Base-by-base conservation (phyloP, 768 basidiomycete genomes). In the Tricholoma sp. region DNA sequence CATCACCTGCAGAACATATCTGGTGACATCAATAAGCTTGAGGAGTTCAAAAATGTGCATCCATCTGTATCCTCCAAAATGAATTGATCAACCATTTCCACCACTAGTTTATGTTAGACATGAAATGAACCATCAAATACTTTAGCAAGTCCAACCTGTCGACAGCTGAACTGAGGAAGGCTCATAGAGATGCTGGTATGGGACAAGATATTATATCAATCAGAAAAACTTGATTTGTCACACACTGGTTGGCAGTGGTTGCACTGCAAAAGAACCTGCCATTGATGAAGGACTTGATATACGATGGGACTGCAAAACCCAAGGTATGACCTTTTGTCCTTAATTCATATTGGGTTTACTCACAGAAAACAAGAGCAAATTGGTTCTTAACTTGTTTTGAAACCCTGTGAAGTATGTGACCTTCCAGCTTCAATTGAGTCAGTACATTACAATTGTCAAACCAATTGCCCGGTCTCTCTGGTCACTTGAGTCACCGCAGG, bases 371-470 rank as follows among this genome's bases (percentile, higher is more conserved):
- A 21, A 51, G 34, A 51, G 50, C 24, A 46, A 46, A 46, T 21
- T 22, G 14, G 45, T 22, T n/a, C 39, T 39, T 16, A 39, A 39
- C 18, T 39, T 18, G 18, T 39, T 39, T 39, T 5, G 16, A 39
- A 39, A n/a, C 18, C 39, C 39, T 39, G 39, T 39, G 16, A 46
- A 46, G 45, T 46, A 46, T 16, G 21, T 11, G 10, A 21, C 14
- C 31, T 52, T 51, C 21, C 29, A 19, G 27, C 27, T 32, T 32
- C 11, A 12, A 4, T n/a, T 57, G 4, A 41, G 66, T 10, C 63
- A 68, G 49, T 62, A 63, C 1, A 50, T 71, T 4, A 64, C 66
- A 3, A 66, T 63, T 52, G 62, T 72, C 18, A 70, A 71, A 56
- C 60, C 69, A 19, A 70, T 68, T 43, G 64, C 29, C 18, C 29